phyloP scores from a whole-genome alignment of 2,329 filamentous ascomycete genomes.

The Ceratocystis harringtonii region DNA sequence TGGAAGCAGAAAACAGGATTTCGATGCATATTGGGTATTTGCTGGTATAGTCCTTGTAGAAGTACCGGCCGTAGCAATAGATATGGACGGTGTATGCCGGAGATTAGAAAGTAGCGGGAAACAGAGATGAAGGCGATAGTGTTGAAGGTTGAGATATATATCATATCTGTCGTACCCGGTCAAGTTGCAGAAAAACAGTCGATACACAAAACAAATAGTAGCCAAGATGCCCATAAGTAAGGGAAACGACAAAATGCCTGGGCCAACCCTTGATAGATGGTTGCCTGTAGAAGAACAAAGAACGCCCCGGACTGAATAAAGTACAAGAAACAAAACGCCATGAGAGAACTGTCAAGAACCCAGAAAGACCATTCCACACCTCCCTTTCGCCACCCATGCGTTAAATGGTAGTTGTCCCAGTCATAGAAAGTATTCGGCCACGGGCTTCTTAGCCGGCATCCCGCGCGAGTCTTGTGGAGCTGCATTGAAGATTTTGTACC shows the following conservation, averaged over 20 bases:
- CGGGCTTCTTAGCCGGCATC: slow-evolving; percentile 98
- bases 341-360: background rate
- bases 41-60: background rate
- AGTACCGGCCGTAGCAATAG: background rate
- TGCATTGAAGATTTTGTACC: slow-evolving; percentile 92
- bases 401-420: background rate
- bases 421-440: slow-evolving; percentile 87
- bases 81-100: background rate
- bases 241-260: background rate
- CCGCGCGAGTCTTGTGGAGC: slow-evolving; percentile 90
- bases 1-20: background rate
- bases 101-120: no score
- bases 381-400: background rate
- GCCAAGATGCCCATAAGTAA: background rate
- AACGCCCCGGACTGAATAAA: background rate
- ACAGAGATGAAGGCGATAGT: background rate
- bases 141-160: background rate
- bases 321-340: background rate
- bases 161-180: background rate
- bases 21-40: background rate
- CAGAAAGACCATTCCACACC: background rate
- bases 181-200: background rate
- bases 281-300: background rate
- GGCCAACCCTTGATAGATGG: background rate
- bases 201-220: background rate